phyloP scores from a whole-genome alignment of 345 rosid species.

The Ricinus communis region DNA sequence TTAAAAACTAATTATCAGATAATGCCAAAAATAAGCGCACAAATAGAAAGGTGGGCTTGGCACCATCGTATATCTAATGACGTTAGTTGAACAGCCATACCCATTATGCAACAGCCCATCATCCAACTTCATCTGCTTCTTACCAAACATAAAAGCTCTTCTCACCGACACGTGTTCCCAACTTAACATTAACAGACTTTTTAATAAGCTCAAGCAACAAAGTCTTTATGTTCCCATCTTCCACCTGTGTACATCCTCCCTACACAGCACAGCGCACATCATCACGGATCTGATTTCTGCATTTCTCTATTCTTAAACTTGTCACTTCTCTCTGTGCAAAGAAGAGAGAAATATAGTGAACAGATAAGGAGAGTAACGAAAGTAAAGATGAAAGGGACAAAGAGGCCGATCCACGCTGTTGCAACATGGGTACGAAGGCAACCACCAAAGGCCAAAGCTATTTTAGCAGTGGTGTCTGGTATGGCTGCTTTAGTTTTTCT shows the following conservation, averaged over 20 bases:
- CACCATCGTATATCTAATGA: not conserved
- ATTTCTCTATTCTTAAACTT: not conserved
- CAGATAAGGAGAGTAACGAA: not conserved
- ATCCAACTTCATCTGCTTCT: not conserved
- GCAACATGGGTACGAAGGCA: slow-evolving; percentile 85
- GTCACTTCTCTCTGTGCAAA: not conserved
- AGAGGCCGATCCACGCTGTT: slow-evolving; percentile 69
- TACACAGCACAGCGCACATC: not conserved
- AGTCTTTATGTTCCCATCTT: not conserved
- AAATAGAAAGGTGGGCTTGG: not conserved
- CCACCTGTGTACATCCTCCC: not conserved
- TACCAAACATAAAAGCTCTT: slow-evolving; percentile 1
- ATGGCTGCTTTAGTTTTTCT: slow-evolving; percentile 82
- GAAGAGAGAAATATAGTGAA: no score
- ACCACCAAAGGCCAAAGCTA: slow-evolving; percentile 97
- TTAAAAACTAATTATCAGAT: no score
- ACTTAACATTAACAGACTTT: not conserved
- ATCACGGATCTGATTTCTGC: not conserved
- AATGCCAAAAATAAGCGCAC: no score
- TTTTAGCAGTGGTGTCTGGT: slow-evolving; percentile 83
- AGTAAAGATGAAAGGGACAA: slow-evolving; percentile 50
- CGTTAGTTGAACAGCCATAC: slow-evolving; percentile 14
- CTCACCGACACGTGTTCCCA: slow-evolving; percentile 4
- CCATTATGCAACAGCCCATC: not conserved
- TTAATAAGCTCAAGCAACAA: no score